Evolutionary conservation across 805 yeast genomes (phyloP).

Genomic region (Myxozyma mucilagina): DNA sequence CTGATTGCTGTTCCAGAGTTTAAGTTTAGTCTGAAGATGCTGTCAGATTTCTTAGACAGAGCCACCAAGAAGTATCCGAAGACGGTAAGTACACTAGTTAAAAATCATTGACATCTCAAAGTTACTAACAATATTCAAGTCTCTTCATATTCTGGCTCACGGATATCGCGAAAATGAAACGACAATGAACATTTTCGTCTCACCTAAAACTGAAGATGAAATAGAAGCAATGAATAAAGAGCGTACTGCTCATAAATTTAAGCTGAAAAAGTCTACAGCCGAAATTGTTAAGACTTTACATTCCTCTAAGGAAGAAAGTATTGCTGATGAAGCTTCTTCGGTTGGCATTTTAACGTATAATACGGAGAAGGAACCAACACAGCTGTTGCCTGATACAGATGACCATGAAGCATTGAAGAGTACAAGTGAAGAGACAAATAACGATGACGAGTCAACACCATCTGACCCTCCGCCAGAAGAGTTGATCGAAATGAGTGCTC

Average conservation of each 20-base stretch:
- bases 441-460: not conserved
- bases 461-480: too few species aligned
- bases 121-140: not conserved
- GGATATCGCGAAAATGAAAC: constrained; percentile 22
- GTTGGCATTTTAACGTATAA: not conserved
- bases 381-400: too few species aligned
- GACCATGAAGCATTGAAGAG: not conserved
- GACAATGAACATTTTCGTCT: constrained; percentile 35
- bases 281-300: constrained; percentile 1
- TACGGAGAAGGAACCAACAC: not conserved
- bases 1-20: constrained; percentile 71
- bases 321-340: not conserved
- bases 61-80: constrained; percentile 42
- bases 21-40: constrained; percentile 55
- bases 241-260: constrained; percentile 27
- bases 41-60: constrained; percentile 49
- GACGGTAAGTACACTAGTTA: constrained; percentile 8
- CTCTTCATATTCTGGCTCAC: constrained; percentile 24
- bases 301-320: not conserved
- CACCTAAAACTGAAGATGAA: constrained; percentile 38
- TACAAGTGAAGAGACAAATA: not conserved
- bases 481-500: not conserved
- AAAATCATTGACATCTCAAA: not conserved
- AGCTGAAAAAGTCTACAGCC: constrained; percentile 26
- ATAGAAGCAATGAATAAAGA: constrained; percentile 33